Conservation (phyloP, 164 flowering plant species). For the Vitis riparia region DNA sequence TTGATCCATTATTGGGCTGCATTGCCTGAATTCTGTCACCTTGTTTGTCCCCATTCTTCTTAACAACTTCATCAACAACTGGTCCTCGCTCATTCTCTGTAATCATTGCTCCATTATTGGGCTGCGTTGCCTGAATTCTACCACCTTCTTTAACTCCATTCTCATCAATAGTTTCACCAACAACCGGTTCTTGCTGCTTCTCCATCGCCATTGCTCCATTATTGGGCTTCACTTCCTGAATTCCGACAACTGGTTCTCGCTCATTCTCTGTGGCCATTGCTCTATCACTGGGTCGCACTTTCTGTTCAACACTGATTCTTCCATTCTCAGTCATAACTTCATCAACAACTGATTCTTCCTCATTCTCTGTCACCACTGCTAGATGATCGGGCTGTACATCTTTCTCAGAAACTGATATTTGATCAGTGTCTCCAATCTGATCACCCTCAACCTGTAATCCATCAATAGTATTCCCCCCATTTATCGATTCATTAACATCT, state of each 20-base stretch:
- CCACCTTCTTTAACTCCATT: too few species aligned
- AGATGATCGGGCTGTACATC: neutral
- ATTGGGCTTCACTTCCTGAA: too few species aligned
- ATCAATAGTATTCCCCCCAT: too few species aligned
- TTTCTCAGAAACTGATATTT: neutral
- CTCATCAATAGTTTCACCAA: too few species aligned
- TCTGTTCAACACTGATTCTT: neutral
- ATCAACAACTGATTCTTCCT: neutral
- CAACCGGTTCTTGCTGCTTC: too few species aligned
- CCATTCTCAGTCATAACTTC: neutral
- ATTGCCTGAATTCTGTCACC: too few species aligned
- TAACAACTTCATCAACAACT: neutral
- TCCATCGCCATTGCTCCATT: too few species aligned
- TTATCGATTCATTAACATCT: too few species aligned
- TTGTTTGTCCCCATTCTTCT: neutral
- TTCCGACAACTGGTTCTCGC: neutral
- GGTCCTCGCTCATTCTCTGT: neutral
- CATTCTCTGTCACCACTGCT: constrained; percentile 3
- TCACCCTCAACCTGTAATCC: neutral
- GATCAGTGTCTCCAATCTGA: neutral
- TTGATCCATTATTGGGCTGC: too few species aligned
- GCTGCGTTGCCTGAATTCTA: too few species aligned
- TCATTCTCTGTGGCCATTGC: neutral
- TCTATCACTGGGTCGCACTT: neutral
- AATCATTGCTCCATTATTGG: too few species aligned